phyloP scores from a whole-genome alignment of 768 basidiomycete species.

The Crassisporium funariophilum region DNA sequence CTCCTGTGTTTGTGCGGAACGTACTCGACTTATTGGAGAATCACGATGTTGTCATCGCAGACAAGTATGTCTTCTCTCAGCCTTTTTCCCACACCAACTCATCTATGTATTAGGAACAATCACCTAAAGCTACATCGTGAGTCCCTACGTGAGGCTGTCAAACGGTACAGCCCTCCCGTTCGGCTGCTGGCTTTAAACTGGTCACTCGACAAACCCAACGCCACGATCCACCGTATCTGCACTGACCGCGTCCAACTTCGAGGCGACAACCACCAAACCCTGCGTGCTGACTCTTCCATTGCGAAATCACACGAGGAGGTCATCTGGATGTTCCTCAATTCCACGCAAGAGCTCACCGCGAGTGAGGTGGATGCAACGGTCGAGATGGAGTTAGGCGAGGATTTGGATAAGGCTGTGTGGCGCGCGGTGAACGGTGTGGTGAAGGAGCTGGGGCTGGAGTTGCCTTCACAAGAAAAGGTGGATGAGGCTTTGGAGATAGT shows the following conservation, averaged over 20 bases:
- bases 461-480: constrained; percentile 59
- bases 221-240: constrained; percentile 74
- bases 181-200: constrained; percentile 85
- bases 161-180: constrained; percentile 49
- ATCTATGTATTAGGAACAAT: constrained; percentile 66
- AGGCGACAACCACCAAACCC: constrained; percentile 84
- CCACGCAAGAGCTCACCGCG: constrained; percentile 58
- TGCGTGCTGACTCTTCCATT: constrained; percentile 62
- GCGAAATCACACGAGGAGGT: constrained; percentile 72
- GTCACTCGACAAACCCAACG: constrained; percentile 54
- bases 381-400: constrained; percentile 53
- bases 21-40: constrained; percentile 60
- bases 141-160: constrained; percentile 59
- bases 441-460: constrained; percentile 51
- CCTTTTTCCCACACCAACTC: background rate
- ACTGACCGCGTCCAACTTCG: constrained; percentile 71
- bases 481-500: constrained; percentile 54
- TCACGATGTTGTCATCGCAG: constrained; percentile 86
- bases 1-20: constrained; percentile 69
- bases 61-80: constrained; percentile 61
- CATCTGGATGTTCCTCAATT: constrained; percentile 76
- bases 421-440: constrained; percentile 63
- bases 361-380: constrained; percentile 68
- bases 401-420: constrained; percentile 54
- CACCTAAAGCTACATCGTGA: constrained; percentile 81